A percentile compares a stretch with the other conserved stretches of the same genome.
These are phyloP conservation scores for Coniochaeta sp. DNA, from an alignment of 2,329 filamentous ascomycete genomes.

Conservation along the genomic window DNA sequence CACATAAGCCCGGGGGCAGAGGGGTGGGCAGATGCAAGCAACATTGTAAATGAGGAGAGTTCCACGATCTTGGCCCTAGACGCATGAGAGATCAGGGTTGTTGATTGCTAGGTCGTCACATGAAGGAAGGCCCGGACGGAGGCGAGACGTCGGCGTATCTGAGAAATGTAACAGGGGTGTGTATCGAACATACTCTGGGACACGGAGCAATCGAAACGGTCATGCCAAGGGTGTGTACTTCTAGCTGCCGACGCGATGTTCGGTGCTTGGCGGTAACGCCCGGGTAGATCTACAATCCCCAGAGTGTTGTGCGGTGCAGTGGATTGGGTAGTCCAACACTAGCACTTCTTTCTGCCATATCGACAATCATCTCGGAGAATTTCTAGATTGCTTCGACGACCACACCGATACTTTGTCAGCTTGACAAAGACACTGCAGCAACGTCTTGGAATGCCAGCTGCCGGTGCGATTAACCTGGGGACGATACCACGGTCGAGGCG, in stretches of 20 bases:
- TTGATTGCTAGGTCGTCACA: conserved; percentile 2
- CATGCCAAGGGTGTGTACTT: conserved; percentile 1
- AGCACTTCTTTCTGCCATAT: neutral
- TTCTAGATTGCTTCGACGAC: conserved; percentile 10
- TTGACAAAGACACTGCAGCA: conserved; percentile 17
- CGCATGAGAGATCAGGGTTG: neutral
- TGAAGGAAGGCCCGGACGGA: neutral
- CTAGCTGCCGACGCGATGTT: neutral
- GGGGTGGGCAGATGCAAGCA: neutral
- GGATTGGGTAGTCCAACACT: neutral
- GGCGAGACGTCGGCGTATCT: neutral
- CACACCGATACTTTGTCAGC: conserved; percentile 17
- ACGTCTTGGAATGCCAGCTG: conserved; percentile 4
- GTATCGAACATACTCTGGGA: neutral
- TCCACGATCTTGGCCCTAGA: neutral
- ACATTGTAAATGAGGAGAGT: conserved; percentile 1
- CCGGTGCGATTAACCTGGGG: conserved; percentile 9
- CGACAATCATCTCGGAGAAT: conserved; percentile 12
- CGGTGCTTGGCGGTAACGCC: neutral
- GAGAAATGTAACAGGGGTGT: neutral
- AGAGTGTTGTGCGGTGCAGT: neutral
- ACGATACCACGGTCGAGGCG: neutral
- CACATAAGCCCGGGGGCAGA: neutral
- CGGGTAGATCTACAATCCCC: neutral
- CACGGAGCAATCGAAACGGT: neutral